Percentiles rank a stretch among this genome's conserved stretches.
phyloP scores from a whole-genome alignment of 1,284 basidiomycete genomes.

The Takashimella koratensis region DNA sequence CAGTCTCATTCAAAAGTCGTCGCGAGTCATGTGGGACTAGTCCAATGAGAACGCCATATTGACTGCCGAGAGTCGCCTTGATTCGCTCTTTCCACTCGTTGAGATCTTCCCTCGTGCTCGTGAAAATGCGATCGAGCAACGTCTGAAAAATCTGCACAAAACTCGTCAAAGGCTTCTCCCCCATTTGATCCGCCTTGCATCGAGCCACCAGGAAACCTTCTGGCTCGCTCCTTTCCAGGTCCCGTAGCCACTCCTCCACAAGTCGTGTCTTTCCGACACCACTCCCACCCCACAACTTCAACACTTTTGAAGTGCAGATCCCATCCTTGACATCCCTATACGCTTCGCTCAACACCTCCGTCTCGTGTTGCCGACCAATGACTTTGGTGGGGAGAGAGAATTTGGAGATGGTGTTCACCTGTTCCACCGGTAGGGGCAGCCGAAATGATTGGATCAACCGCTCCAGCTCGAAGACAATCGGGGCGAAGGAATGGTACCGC shows the following conservation, averaged over 20 bases:
- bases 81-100: slow-evolving; percentile 32
- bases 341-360: slow-evolving; percentile 19
- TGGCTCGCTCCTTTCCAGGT: slow-evolving; percentile 9
- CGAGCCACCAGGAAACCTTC: slow-evolving; percentile 23
- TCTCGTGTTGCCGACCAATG: slow-evolving; percentile 30
- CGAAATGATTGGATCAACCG: slow-evolving; percentile 25
- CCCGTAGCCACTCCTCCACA: slow-evolving; percentile 29
- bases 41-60: slow-evolving; percentile 30
- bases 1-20: slow-evolving; percentile 13
- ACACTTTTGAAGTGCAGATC: slow-evolving; percentile 6
- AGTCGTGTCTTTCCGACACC: slow-evolving; percentile 41
- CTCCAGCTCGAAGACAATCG: slow-evolving; percentile 37
- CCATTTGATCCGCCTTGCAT: slow-evolving; percentile 36
- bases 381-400: slow-evolving; percentile 27
- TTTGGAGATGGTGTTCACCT: slow-evolving; percentile 31
- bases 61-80: slow-evolving; percentile 19
- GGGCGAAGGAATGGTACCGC: slow-evolving; percentile 33
- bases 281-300: slow-evolving; percentile 35
- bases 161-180: slow-evolving; percentile 32
- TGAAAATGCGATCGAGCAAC: slow-evolving; percentile 36
- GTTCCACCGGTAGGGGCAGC: slow-evolving; percentile 31
- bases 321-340: slow-evolving; percentile 11
- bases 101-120: slow-evolving; percentile 36
- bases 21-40: slow-evolving; percentile 31
- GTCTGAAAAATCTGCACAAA: slow-evolving; percentile 41